A percentile compares a stretch with the other conserved stretches of the same genome.
phyloP scores from a whole-genome alignment of 106 monocot genomes.

The Chionographis japonica region DNA sequence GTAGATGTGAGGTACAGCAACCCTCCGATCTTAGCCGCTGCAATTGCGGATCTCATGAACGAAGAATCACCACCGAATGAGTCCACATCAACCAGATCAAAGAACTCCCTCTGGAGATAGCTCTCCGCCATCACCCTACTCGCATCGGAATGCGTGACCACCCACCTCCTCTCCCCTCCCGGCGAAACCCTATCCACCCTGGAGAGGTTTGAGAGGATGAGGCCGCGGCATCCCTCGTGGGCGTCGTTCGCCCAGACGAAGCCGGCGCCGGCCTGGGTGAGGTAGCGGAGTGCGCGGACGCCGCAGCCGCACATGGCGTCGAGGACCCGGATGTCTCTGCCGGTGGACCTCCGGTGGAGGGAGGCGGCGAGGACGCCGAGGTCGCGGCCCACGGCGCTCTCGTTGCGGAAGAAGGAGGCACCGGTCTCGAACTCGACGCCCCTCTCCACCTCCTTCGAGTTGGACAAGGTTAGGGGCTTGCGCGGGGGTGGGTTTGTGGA shows the following conservation, averaged over 20 bases:
- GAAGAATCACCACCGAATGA: constrained; percentile 79
- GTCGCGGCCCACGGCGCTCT: constrained; percentile 80
- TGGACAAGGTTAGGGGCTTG: background rate
- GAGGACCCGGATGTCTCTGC: constrained; percentile 40
- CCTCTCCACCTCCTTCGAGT: constrained; percentile 38
- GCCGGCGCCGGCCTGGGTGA: constrained; percentile 62
- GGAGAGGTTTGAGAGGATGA: constrained; percentile 57
- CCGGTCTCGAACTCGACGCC: constrained; percentile 77
- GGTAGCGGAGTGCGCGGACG: constrained; percentile 83
- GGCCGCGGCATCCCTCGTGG: constrained; percentile 44
- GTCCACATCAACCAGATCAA: constrained; percentile 90
- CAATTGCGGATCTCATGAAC: constrained; percentile 67
- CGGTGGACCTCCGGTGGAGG: constrained; percentile 29
- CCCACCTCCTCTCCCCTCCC: constrained; percentile 53
- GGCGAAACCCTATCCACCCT: constrained; percentile 11
- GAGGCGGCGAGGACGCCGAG: constrained; percentile 74
- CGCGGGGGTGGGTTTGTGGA: background rate
- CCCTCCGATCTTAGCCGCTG: constrained; percentile 57
- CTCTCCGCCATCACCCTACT: constrained; percentile 67
- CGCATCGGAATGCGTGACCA: constrained; percentile 71
- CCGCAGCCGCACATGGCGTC: constrained; percentile 99
- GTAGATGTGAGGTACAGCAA: constrained; percentile 82
- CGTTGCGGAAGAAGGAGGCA: constrained; percentile 80
- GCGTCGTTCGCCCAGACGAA: constrained; percentile 99
- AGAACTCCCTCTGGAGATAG: constrained; percentile 64